Evolutionary conservation across 257 asterid species (phyloP), one percentile per base, ranked within the genome.

Genomic region (Przewalskia tangutica): DNA sequence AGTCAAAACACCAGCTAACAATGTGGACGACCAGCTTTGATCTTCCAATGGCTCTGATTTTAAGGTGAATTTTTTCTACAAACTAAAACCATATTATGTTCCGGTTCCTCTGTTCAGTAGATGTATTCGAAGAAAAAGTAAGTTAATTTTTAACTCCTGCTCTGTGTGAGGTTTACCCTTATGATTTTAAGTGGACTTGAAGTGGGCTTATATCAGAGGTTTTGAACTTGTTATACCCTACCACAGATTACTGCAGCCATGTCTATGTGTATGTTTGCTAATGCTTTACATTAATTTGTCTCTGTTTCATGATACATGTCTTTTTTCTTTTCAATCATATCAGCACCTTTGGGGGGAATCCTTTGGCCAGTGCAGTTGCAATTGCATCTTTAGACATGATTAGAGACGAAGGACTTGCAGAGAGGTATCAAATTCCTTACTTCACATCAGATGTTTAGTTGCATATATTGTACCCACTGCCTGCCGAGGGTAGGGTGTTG

Each of bases 261-360:
- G 42, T 12, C 60, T 71, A 20, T 71, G 42, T 71, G 78, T 46
- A 16, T 58, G 17, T 32, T 59, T n/a, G 40, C 12, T 40, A 42
- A 6, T 46, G 62, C 59, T 20, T 79, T 11, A 20, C 44, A 40
- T 80, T 44, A 62, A 8, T 62, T 23, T 10, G 82, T 64, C 60
- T 44, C 73, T 42, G 32, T 48, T 32, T 70, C 46, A 46, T 80
- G 78, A 63, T 64, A 40, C 46, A 0, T 63, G 9, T 2, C 54
- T 38, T 44, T 76, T n/a, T 17, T 81, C 20, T 62, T 59, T 18
- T 50, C 58, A 34, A 64, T 59, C 63, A 17, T 71, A 80, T 44
- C 91, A 95, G 99, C 93, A 95, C 98, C 55, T 95, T 95, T 62
- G 99, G 97, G 46, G 99, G 98, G 48, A 95, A 94, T 80, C 98